Evolutionary conservation across 1,284 basidiomycete genomes (phyloP).

Genomic region (Ustilago sp.): DNA sequence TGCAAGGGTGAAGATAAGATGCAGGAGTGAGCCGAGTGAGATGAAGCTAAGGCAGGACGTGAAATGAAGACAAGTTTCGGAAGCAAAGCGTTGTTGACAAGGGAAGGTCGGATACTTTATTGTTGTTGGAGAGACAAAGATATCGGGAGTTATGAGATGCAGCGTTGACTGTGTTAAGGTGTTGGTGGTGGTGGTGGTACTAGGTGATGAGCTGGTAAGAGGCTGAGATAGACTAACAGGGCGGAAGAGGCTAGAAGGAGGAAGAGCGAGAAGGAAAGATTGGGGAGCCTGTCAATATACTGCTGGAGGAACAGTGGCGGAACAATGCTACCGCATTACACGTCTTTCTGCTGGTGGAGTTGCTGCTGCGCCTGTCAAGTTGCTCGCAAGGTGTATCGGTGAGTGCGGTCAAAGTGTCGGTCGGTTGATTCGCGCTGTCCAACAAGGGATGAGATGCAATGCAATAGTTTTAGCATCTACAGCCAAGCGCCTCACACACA

Average conservation of each 20-base stretch:
- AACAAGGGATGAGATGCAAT: slow-evolving; percentile 11
- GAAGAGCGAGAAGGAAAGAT: neutral
- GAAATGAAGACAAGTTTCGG: slow-evolving; percentile 24
- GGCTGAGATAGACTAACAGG: slow-evolving; percentile 4
- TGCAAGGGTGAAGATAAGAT: neutral
- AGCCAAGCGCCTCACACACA: slow-evolving; percentile 6
- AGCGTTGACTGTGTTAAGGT: slow-evolving; percentile 3
- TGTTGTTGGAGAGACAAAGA: neutral
- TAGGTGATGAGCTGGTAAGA: neutral
- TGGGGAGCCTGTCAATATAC: slow-evolving; percentile 13
- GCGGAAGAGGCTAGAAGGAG: neutral
- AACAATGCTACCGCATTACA: neutral
- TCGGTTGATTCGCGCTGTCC: slow-evolving; percentile 14
- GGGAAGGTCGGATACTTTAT: slow-evolving; percentile 9
- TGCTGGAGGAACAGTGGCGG: slow-evolving; percentile 2
- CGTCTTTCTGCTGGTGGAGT: neutral
- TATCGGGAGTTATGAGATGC: slow-evolving; percentile 6
- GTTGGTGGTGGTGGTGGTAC: neutral
- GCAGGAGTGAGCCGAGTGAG: slow-evolving; percentile 10
- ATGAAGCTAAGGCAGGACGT: slow-evolving; percentile 9
- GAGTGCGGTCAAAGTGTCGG: slow-evolving; percentile 4
- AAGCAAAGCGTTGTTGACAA: neutral
- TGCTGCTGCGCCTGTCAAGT: neutral
- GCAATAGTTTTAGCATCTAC: neutral
- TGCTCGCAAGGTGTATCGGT: neutral